phyloP scores from a whole-genome alignment of 2,329 filamentous ascomycete genomes.

The Diaporthe destruens region DNA sequence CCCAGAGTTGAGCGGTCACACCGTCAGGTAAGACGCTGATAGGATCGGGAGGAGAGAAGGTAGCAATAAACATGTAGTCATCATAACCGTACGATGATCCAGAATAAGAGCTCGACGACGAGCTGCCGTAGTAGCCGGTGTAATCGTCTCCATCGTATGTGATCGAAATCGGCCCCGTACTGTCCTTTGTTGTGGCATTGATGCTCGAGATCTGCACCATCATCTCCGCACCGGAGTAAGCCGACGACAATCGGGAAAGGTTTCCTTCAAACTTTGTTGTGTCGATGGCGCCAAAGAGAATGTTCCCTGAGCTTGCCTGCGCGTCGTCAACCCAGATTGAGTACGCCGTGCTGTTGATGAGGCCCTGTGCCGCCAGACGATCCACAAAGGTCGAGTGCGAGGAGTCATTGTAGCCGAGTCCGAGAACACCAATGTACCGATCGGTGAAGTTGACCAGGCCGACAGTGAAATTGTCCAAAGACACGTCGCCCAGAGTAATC shows the following conservation, averaged over 20 bases:
- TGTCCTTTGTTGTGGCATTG: slow-evolving; percentile 36
- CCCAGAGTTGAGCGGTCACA: slow-evolving; percentile 47
- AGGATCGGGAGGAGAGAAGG: slow-evolving; percentile 44
- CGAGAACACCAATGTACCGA: slow-evolving; percentile 47
- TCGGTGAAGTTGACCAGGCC: slow-evolving; percentile 45
- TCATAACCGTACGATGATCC: not conserved
- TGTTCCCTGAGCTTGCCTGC: slow-evolving; percentile 46
- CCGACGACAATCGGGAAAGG: slow-evolving; percentile 26
- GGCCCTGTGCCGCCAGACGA: slow-evolving; percentile 46
- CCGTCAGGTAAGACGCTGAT: slow-evolving; percentile 46
- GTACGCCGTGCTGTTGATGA: slow-evolving; percentile 48
- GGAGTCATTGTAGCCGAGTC: slow-evolving; percentile 48
- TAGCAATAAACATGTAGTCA: slow-evolving; percentile 39
- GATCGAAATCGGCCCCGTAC: slow-evolving; percentile 29
- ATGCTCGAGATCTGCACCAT: slow-evolving; percentile 31
- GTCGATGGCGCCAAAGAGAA: slow-evolving; percentile 52
- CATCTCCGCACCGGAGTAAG: slow-evolving; percentile 24
- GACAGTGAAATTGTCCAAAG: slow-evolving; percentile 48
- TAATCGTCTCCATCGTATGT: slow-evolving; percentile 3
- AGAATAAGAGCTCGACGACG: slow-evolving; percentile 3
- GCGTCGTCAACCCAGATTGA: slow-evolving; percentile 51
- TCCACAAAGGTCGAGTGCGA: slow-evolving; percentile 45
- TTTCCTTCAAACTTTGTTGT: slow-evolving; percentile 44
- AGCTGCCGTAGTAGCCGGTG: not conserved
- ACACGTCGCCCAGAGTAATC: slow-evolving; percentile 45